phyloP scores from a whole-genome alignment of 139 green algal species.

The Chlorella vulgaris region DNA sequence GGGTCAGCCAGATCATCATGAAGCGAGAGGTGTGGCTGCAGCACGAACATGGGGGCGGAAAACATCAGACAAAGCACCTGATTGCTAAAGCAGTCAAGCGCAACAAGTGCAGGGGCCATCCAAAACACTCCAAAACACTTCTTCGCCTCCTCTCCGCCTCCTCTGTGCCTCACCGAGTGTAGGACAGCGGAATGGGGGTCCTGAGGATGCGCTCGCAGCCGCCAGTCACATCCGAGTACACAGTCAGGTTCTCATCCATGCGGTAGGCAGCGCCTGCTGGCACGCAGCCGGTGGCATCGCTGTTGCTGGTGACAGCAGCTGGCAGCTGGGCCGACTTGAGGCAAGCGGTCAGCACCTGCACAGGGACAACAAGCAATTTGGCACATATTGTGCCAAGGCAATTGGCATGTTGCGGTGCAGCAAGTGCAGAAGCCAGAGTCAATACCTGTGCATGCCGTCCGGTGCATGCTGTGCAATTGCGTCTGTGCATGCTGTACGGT shows the following conservation, averaged over 20 bases:
- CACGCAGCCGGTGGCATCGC: not conserved
- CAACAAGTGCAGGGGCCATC: too few relatives aligned
- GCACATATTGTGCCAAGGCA: not conserved
- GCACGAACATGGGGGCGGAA: not conserved
- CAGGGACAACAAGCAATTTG: not conserved
- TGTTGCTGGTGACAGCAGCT: constrained; percentile 12
- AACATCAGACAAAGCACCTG: constrained; percentile 64
- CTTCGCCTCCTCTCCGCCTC: not conserved
- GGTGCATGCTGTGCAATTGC: not conserved
- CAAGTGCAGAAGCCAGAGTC: not conserved
- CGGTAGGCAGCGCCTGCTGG: constrained; percentile 26
- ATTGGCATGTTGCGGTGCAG: not conserved
- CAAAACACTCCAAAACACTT: not conserved
- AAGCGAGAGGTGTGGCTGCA: constrained; percentile 27
- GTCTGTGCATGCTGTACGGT: not conserved
- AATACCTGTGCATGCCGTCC: not conserved
- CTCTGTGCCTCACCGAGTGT: constrained; percentile 1
- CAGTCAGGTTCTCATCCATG: constrained; percentile 68
- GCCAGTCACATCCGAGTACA: constrained; percentile 67
- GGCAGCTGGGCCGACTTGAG: constrained; percentile 28
- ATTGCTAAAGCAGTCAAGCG: not conserved
- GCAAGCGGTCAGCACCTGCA: constrained; percentile 18
- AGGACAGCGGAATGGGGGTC: constrained; percentile 78
- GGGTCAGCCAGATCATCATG: constrained; percentile 32
- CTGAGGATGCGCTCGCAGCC: constrained; percentile 77